These are phyloP conservation scores for Claviceps capensis DNA, from an alignment of 2,329 filamentous ascomycete genomes.

Conservation along the genomic window DNA sequence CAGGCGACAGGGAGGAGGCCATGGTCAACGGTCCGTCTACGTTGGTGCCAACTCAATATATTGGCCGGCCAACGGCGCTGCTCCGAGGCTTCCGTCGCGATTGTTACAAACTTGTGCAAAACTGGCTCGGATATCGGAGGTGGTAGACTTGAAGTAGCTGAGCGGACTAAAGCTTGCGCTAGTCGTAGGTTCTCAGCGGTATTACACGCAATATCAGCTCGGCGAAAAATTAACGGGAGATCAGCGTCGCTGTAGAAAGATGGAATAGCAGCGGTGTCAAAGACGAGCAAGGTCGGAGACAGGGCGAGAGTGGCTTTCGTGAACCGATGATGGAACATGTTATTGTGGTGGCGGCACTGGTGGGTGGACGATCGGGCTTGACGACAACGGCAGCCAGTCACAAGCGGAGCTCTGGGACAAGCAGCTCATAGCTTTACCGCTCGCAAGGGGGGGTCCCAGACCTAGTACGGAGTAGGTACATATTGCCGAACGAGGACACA, in stretches of 20 bases:
- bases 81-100: not conserved
- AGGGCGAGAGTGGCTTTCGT: not conserved
- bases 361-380: not conserved
- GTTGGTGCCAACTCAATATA: not conserved
- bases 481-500: no score
- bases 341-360: not conserved
- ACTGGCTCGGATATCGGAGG: not conserved
- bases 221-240: no score
- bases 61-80: not conserved
- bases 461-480: no score
- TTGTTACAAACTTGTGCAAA: not conserved
- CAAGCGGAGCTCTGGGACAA: not conserved
- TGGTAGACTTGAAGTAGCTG: not conserved
- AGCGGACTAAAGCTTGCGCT: not conserved
- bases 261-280: not conserved
- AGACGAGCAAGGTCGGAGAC: not conserved
- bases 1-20: constrained; percentile 31
- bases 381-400: not conserved
- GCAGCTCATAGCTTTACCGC: not conserved
- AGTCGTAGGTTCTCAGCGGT: not conserved
- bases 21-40: not conserved
- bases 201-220: not conserved
- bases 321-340: not conserved
- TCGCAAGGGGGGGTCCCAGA: no score
- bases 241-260: not conserved